Conservation (phyloP, 768 basidiomycete species). For the Phlebiopsis flavidoalba region DNA sequence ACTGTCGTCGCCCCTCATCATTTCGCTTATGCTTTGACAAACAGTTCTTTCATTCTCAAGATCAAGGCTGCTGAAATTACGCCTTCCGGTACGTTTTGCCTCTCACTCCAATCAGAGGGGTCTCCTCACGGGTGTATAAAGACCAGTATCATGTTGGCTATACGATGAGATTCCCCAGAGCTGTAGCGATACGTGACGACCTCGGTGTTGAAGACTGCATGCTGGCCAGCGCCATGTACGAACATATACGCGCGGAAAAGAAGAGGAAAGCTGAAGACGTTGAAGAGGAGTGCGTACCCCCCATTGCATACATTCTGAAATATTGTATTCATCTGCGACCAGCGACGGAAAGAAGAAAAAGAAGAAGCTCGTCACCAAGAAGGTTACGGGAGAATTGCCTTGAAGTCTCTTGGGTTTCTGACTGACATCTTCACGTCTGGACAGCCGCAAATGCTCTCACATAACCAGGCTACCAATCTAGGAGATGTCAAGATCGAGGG, state of each 20-base stretch:
- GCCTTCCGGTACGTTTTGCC: slow-evolving; percentile 45
- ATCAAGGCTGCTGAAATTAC: slow-evolving; percentile 94
- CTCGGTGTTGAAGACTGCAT: slow-evolving; percentile 67
- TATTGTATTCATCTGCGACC: not conserved
- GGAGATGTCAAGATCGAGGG: slow-evolving; percentile 55
- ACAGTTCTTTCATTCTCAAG: slow-evolving; percentile 92
- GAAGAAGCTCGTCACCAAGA: slow-evolving; percentile 46
- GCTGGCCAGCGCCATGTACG: slow-evolving; percentile 58
- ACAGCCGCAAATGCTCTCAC: slow-evolving; percentile 57
- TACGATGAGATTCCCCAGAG: slow-evolving; percentile 94
- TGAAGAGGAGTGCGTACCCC: slow-evolving; percentile 20
- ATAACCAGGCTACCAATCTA: slow-evolving; percentile 55
- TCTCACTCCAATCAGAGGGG: not conserved
- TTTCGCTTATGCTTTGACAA: not conserved
- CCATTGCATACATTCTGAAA: not conserved
- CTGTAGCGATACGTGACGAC: slow-evolving; percentile 75
- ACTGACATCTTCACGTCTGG: not conserved
- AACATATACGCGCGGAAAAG: slow-evolving; percentile 54
- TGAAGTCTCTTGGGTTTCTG: not conserved
- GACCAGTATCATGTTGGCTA: slow-evolving; percentile 82
- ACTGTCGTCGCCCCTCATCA: not conserved
- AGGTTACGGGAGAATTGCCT: slow-evolving; percentile 30
- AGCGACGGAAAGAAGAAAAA: slow-evolving; percentile 48
- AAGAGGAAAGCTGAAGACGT: slow-evolving; percentile 71
- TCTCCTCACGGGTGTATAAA: slow-evolving; percentile 21